phyloP scores from a whole-genome alignment of 176 grass and related monocot species.

The Bromus sterilis region DNA sequence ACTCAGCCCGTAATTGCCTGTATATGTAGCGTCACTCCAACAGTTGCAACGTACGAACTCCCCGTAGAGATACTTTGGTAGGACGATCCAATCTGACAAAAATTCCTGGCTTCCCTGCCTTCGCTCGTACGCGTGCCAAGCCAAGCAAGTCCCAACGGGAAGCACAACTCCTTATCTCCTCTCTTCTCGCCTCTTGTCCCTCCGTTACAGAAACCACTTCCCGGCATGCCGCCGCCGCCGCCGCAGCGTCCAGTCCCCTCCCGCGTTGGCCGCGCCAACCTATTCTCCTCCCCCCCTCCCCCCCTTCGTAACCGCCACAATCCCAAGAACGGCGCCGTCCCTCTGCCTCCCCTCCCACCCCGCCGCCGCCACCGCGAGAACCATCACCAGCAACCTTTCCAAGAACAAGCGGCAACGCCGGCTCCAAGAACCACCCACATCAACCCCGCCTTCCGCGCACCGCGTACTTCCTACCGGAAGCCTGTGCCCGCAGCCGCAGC shows the following conservation, averaged over 20 bases:
- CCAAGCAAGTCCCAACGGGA: no score
- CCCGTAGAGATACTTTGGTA: no score
- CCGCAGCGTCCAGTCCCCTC: conserved; percentile 10
- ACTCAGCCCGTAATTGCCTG: no score
- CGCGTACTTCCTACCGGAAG: conserved; percentile 73
- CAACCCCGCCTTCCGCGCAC: conserved; percentile 43
- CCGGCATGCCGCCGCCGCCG: conserved; percentile 37
- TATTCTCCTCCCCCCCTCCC: conserved; percentile 46
- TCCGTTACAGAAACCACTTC: conserved; percentile 2
- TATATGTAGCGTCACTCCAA: no score
- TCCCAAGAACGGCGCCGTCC: conserved; percentile 18
- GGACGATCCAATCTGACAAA: no score
- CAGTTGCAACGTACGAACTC: no score
- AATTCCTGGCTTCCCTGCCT: no score
- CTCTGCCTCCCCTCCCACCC: not conserved
- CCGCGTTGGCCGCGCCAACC: conserved; percentile 16
- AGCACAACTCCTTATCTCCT: not conserved
- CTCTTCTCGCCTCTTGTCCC: not conserved
- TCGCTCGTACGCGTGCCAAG: no score
- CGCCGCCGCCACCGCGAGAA: conserved; percentile 11
- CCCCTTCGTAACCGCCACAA: conserved; percentile 36
- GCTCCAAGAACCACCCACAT: not conserved
- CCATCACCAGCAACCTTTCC: not conserved
- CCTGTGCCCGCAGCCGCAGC: conserved; percentile 46
- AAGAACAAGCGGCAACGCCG: not conserved